Base-by-base conservation (phyloP, 2,329 filamentous ascomycete genomes). In the Sarocladiaceae sp. region DNA sequence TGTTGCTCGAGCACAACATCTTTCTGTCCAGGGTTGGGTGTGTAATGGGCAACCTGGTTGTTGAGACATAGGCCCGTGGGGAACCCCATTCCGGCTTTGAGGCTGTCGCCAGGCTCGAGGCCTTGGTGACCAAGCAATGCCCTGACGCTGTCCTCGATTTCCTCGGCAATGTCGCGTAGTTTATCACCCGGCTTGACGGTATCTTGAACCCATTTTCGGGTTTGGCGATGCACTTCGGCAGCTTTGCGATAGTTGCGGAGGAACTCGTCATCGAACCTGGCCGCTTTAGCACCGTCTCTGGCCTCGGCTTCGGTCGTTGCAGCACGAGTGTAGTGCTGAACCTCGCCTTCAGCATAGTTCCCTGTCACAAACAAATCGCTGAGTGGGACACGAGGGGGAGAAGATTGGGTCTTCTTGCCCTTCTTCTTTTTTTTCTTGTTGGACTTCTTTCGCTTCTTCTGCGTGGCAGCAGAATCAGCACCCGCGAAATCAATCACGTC, bases 11-110 rank as follows among this genome's bases (percentile, higher is more conserved):
- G 66, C 10, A 88, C 62, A 32, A 82, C 72, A 5, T 60, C 55
- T 54, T 85, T 85, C 61, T 90, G 89, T 16, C 86, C 86, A 0
- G 85, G 82, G 56, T 91, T 93, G 0, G 87, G 87, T 3, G 82
- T 88, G 60, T 84, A 93, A 64, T 93, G 87, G 1, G 88, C 87
- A 1, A 85, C 85, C 48, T 83, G 83, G 56, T 90, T 76, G 62
- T 93, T 89, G 51, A 93, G 73, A 57, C 82, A 88, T 33, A 93
- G 67, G 43, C 88, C 88, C 2, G 85, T 89, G 1, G 88, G 88
- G 62, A 93, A 93, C 1, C 84, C 87, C 74, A 91, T 82, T 26
- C 87, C 87, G 19, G 81, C 82, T 57, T 80, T 79, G 50, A 89
- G 69, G 46, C 78, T 79, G 51, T 89, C 85, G 1, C 88, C 88